Evolutionary conservation across 1,139 yeast species (phyloP).

Genomic region (Yamadazyma sp.): DNA sequence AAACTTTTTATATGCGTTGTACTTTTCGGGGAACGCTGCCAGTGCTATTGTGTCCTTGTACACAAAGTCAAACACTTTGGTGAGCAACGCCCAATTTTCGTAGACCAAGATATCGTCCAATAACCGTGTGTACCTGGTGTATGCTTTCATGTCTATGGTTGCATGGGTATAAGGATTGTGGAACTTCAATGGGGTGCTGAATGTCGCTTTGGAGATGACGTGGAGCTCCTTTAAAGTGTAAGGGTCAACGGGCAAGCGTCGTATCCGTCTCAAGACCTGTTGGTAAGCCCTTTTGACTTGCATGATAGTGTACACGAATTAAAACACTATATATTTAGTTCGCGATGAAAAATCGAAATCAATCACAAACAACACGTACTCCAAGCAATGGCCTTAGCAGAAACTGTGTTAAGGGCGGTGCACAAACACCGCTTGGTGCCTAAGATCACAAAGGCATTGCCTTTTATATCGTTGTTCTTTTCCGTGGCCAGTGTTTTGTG

Average conservation of each 20-base stretch:
- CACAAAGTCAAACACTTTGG: constrained; percentile 26
- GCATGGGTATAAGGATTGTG: constrained; percentile 1
- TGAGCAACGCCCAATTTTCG: constrained; percentile 28
- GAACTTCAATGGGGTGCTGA: constrained; percentile 10
- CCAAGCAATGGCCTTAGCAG: constrained; percentile 57
- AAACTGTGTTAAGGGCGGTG: constrained; percentile 50
- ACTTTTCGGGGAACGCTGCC: constrained; percentile 12
- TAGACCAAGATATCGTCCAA: constrained; percentile 28
- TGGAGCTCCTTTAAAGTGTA: constrained; percentile 11
- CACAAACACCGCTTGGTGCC: constrained; percentile 62
- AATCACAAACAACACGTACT: constrained; percentile 1
- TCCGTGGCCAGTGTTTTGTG: constrained; percentile 64
- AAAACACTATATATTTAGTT: not conserved
- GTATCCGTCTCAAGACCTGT: constrained; percentile 17
- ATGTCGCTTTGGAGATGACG: constrained; percentile 7
- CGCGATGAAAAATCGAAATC: constrained; percentile 1
- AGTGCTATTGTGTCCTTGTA: constrained; percentile 21
- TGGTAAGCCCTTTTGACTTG: constrained; percentile 5
- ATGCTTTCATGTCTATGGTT: constrained; percentile 15
- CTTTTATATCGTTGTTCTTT: constrained; percentile 60
- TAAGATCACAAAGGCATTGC: constrained; percentile 55
- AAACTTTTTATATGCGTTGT: constrained; percentile 24
- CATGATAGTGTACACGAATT: not conserved
- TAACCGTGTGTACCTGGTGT: constrained; percentile 11
- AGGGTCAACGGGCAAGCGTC: constrained; percentile 28